Evolutionary conservation across 202 grass and related monocot species (phyloP).

Genomic region (Musa balbisiana): DNA sequence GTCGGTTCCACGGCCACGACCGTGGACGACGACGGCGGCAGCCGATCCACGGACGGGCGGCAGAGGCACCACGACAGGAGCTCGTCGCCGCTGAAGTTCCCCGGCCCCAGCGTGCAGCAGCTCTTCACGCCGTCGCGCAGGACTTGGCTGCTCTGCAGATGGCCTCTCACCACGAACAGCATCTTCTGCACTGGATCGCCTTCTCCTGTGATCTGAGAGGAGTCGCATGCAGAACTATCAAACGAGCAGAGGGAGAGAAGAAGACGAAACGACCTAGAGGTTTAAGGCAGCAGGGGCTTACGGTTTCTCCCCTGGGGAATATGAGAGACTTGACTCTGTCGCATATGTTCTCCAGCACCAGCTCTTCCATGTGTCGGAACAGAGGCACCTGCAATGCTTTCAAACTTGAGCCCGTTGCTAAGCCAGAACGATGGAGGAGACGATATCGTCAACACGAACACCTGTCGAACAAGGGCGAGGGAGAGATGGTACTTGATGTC

Average conservation of each 20-base stretch:
- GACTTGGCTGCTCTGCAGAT: slow-evolving; percentile 13
- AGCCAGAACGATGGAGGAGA: not conserved
- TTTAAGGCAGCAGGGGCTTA: not conserved
- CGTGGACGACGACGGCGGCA: slow-evolving; percentile 14
- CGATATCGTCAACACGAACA: not conserved
- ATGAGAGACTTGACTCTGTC: slow-evolving; percentile 16
- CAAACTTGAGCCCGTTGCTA: not conserved
- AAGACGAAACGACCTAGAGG: not conserved
- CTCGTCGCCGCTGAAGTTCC: slow-evolving; percentile 25
- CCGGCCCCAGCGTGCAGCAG: slow-evolving; percentile 9
- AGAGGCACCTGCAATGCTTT: slow-evolving; percentile 4
- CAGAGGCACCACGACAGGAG: slow-evolving; percentile 20
- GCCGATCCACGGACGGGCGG: slow-evolving; percentile 10
- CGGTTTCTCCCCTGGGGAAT: slow-evolving; percentile 16
- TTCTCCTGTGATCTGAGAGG: slow-evolving; percentile 14
- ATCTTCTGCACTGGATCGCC: slow-evolving; percentile 13
- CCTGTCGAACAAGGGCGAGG: slow-evolving; percentile 16
- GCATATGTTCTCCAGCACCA: slow-evolving; percentile 24
- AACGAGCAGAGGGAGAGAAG: not conserved
- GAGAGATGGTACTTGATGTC: slow-evolving; percentile 27
- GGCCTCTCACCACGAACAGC: slow-evolving; percentile 15
- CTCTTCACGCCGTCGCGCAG: slow-evolving; percentile 10
- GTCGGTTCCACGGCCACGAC: slow-evolving; percentile 1
- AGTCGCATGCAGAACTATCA: not conserved
- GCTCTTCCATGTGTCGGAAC: slow-evolving; percentile 22